Conservation (phyloP, 2,329 filamentous ascomycete species). For the Ophiostoma novo-ulmi region DNA sequence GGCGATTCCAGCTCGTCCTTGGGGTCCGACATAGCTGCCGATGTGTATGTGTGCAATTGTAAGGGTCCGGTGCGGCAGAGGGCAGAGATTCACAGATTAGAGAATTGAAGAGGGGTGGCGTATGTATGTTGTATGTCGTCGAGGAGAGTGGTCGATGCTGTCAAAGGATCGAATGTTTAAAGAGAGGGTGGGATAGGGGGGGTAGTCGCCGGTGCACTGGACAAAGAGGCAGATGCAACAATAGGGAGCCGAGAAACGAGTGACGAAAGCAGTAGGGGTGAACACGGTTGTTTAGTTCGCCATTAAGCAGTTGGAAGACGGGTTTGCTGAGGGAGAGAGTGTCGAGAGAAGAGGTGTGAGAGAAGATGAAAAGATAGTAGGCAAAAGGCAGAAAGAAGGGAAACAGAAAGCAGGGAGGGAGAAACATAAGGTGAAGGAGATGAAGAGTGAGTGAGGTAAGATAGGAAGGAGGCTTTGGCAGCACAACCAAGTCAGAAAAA, state of each 20-base stretch:
- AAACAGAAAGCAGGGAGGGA: not conserved
- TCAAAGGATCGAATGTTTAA: not conserved
- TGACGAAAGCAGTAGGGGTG: constrained; percentile 3
- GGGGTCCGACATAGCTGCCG: constrained; percentile 24
- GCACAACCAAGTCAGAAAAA: constrained; percentile 9
- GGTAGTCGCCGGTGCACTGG: not conserved
- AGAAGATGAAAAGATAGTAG: not conserved
- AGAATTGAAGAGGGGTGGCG: not conserved
- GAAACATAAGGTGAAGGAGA: not conserved
- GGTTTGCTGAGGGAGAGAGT: not conserved
- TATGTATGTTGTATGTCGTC: not conserved
- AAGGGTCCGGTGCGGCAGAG: not conserved
- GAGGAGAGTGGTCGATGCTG: constrained; percentile 2
- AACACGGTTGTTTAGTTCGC: not conserved
- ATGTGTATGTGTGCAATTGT: not conserved
- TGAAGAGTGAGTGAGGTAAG: not conserved
- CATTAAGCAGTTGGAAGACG: not conserved
- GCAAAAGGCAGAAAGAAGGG: not conserved
- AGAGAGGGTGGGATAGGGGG: constrained; percentile 6
- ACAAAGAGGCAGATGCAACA: not conserved
- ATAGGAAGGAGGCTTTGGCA: constrained; percentile 17
- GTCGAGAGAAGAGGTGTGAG: not conserved
- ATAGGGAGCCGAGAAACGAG: not conserved
- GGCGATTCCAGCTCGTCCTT: constrained; percentile 23
- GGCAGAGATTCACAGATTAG: too few species aligned